phyloP scores from a whole-genome alignment of 169 alveolate species.

The Ichthyophthirius multifiliis region DNA sequence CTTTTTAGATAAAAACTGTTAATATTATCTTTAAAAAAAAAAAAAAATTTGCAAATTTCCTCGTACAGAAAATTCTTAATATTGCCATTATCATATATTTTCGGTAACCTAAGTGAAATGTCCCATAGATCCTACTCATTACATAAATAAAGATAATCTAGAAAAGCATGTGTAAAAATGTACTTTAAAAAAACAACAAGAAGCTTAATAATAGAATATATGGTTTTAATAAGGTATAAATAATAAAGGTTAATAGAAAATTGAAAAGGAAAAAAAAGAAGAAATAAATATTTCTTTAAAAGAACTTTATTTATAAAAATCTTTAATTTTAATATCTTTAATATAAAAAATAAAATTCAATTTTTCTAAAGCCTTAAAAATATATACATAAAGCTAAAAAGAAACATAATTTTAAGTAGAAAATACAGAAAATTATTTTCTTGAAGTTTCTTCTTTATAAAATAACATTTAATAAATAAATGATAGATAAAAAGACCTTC shows the following conservation, averaged over 20 bases:
- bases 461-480: not conserved
- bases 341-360: not conserved
- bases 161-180: conserved; percentile 35
- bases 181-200: not conserved
- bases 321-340: not conserved
- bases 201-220: not conserved
- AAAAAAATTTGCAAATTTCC: not conserved
- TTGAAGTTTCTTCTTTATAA: not conserved
- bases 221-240: conserved; percentile 24
- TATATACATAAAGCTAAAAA: not conserved
- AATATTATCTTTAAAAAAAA: not conserved
- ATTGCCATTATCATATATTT: not conserved
- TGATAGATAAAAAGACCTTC: conserved; percentile 23
- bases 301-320: not conserved
- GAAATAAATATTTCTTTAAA: not conserved
- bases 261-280: not conserved
- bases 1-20: no score
- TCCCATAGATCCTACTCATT: conserved; percentile 30
- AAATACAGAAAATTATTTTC: not conserved
- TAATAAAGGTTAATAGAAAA: not conserved
- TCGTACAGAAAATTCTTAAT: not conserved
- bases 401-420: not conserved
- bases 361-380: not conserved
- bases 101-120: conserved; percentile 3
- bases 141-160: conserved; percentile 9